These are phyloP conservation scores for Kernera saxatilis DNA, from an alignment of 345 rosid genomes.

Conservation along the genomic window DNA sequence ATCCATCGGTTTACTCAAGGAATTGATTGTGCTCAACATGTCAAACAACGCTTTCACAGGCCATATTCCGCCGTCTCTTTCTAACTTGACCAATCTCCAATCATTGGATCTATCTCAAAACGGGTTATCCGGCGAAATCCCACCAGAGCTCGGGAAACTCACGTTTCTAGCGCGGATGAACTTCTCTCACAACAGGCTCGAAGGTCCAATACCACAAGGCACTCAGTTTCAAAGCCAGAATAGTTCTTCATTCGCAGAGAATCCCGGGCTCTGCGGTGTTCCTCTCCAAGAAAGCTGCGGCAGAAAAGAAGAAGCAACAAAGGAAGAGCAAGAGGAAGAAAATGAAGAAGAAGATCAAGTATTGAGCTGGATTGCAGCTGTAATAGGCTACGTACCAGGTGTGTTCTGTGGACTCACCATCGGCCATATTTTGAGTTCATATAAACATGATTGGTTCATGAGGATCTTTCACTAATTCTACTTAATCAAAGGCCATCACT, in stretches of 20 bases:
- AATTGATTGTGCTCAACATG: background rate
- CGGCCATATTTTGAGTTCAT: background rate
- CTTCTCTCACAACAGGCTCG: background rate
- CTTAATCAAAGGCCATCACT: too few relatives aligned
- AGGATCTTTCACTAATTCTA: too few relatives aligned
- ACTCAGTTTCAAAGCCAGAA: background rate
- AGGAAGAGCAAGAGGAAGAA: too few relatives aligned
- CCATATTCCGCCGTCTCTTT: background rate
- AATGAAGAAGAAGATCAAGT: background rate
- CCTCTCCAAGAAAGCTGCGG: background rate
- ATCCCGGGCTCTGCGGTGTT: background rate
- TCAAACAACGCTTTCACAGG: slow-evolving; percentile 14
- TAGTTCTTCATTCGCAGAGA: background rate
- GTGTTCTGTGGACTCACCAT: background rate
- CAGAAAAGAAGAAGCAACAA: background rate
- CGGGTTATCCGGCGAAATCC: background rate
- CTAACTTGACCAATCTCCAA: background rate
- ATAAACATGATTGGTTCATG: background rate
- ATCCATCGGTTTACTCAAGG: background rate
- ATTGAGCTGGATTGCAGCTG: background rate
- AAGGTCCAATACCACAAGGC: background rate
- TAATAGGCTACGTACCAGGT: background rate
- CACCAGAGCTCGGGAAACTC: background rate
- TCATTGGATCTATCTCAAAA: slow-evolving; percentile 15
- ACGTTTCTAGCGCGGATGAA: background rate